Base-by-base conservation (phyloP, 2,329 filamentous ascomycete species). In the Aciculosporium take region DNA sequence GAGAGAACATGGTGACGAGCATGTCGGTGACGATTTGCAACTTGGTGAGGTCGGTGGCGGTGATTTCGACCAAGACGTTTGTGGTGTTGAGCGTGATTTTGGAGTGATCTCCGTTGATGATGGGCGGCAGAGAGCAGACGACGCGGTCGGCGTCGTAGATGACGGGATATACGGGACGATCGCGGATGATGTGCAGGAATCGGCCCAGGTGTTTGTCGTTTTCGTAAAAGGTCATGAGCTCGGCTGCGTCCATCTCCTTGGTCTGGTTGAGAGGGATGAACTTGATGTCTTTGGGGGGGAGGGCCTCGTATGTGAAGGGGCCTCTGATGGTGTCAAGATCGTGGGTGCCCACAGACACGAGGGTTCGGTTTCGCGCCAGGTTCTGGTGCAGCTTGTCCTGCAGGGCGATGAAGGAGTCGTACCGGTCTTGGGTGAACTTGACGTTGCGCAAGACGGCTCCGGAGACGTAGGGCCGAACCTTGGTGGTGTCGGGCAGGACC, bases 371-470 rank as follows among this genome's bases (percentile, higher is more conserved):
- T 47, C 91, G 79, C 37, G 91, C 93, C 50, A 98, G 69, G 58
- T 98, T 98, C 60, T 89, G 83, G 67, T 98, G 91, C 37, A 98
- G 76, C 69, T 98, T 98, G 67, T 98, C 93, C 67, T 98, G 91
- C 37, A 98, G 74, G 43, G 81, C 76, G 59, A 98, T 98, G 82
- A 98, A 98, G 56, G 87, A 95, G 53, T 94, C 85, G 62, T 98
- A 98, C 50, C 83, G 75, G 51, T 81, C 84, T 67, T 91, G 74
- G 52, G 84, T 88, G 71, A 98, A 96, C 56, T 80, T 86, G 68
- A 98, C 74, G 59, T 87, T 84, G 51, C 91, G 80, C 48, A 98
- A 69, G 49, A 98, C 84, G 37, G 89, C 87, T 46, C 83, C 87
- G 13, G 89, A 85, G 49, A 94, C 83, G 50, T 91, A 84, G 31